phyloP scores from a whole-genome alignment of 169 alveolate genomes.

The Cryptosporidium viatorum region DNA sequence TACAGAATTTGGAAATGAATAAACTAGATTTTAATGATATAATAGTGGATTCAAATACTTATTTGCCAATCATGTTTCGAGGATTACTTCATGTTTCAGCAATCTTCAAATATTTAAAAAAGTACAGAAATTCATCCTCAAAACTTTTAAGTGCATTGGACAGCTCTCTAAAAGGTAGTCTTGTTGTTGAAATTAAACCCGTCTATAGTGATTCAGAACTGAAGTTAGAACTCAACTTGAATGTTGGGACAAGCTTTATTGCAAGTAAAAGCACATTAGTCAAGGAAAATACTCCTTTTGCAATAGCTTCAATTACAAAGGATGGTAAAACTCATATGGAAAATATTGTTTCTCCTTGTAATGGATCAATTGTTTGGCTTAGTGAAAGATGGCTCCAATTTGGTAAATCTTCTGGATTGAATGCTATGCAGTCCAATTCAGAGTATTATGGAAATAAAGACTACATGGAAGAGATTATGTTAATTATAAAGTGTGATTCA shows the following conservation, averaged over 20 bases:
- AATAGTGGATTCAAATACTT: not conserved
- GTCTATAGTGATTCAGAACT: not conserved
- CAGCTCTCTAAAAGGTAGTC: not conserved
- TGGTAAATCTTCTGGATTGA: not conserved
- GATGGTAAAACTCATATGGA: conserved; percentile 62
- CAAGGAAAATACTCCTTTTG: conserved; percentile 8
- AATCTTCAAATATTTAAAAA: conserved; percentile 13
- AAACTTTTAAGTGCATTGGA: not conserved
- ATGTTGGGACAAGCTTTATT: conserved; percentile 8
- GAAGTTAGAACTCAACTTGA: conserved; percentile 26
- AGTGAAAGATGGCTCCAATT: not conserved
- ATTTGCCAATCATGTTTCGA: conserved; percentile 4
- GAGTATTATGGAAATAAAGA: not conserved
- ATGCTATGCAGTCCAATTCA: too few relatives aligned
- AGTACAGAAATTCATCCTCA: conserved; percentile 7
- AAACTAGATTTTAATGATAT: not conserved
- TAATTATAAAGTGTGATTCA: conserved; percentile 17
- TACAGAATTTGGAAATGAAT: not conserved
- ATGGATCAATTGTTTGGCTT: conserved; percentile 34
- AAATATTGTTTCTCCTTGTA: conserved; percentile 35
- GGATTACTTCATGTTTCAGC: conserved; percentile 41
- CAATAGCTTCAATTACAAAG: conserved; percentile 14
- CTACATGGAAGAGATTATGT: not conserved
- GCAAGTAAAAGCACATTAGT: not conserved
- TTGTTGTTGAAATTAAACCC: conserved; percentile 21